Base-by-base conservation (phyloP, 441 rosid genomes). In the Codiaeum variegatum region DNA sequence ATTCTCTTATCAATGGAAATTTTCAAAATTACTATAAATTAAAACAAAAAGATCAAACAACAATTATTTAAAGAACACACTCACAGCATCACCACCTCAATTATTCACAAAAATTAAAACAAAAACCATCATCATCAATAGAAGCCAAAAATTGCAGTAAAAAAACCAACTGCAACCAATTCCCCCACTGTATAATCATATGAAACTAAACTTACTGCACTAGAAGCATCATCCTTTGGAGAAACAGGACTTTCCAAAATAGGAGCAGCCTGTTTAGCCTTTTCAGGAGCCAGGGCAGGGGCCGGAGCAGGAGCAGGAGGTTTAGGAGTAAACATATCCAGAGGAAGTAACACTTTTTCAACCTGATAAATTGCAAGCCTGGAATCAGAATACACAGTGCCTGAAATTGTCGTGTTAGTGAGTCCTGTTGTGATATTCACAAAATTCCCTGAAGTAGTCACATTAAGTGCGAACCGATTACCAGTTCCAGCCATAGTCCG, bases 401-500 rank as follows among this genome's bases (percentile, higher is more conserved):
- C 70, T 5, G 70, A 64, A n/a, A 73, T 66, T 9, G 71, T 73
- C 16, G 76, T 23, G 10, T 73, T 66, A 1, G 76, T 65, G 21
- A 73, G 38, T 28, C 76, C 76, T 44, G 76, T 63, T 6, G 58
- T 73, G 66, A 73, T 73, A 9, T 73, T 73, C 19, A 73, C 76
- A 28, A 66, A 40, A 65, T 23, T 73, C 44, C 58, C 64, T 6
- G 44, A 63, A 6, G 76, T 73, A 6, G 76, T 73, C n/a, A 73
- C 76, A 32, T 73, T 73, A 3, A 73, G 61, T 0, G 76, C 66
- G 18, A 66, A 67, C 36, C 76, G 60, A 11, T 67, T 67, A 3
- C 76, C 81, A 21, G 77, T 87, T 19, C 93, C 96, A 21, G 96
- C 98, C 23, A 87, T 81, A 1, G 98, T 93, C 66, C 89, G 76